Conservation (phyloP, 208 protist species). For the Crithidia fasciculata region DNA sequence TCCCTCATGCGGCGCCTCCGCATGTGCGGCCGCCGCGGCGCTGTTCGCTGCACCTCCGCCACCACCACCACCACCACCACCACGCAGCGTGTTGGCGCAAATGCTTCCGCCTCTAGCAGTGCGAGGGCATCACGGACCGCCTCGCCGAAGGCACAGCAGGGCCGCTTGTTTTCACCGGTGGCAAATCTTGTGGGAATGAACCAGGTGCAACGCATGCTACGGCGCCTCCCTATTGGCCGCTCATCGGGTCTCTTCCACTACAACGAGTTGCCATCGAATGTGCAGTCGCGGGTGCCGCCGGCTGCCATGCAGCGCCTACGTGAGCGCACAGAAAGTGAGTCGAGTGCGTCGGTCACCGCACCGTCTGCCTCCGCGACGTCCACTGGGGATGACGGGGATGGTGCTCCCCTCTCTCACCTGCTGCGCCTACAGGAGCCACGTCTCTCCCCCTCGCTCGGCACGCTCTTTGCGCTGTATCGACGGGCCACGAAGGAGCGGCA, state of each 20-base stretch:
- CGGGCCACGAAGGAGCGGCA: conserved; percentile 17
- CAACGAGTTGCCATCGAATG: conserved; percentile 52
- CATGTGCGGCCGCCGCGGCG: background rate
- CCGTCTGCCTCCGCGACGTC: background rate
- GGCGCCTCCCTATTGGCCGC: conserved; percentile 44
- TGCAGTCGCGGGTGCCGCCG: conserved; percentile 33
- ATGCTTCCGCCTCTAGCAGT: background rate
- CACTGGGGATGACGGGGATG: background rate
- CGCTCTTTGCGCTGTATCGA: conserved; percentile 12
- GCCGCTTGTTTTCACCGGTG: too few relatives aligned
- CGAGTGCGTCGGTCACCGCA: background rate
- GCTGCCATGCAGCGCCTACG: conserved; percentile 5
- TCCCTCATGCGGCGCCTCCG: background rate
- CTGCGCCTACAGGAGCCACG: conserved; percentile 17
- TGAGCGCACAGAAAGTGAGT: background rate
- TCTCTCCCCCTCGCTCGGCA: conserved; percentile 6
- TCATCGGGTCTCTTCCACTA: conserved; percentile 31
- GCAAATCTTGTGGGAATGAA: conserved; percentile 12
- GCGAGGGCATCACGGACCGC: background rate
- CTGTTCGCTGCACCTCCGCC: background rate
- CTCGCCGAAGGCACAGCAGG: too few relatives aligned
- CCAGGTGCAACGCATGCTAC: conserved; percentile 49
- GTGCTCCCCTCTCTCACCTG: background rate
- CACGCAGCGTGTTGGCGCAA: background rate
- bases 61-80: too few relatives aligned